phyloP scores from a whole-genome alignment of 225 moss, liverwort and hornwort genomes.

The Climacium dendroides region DNA sequence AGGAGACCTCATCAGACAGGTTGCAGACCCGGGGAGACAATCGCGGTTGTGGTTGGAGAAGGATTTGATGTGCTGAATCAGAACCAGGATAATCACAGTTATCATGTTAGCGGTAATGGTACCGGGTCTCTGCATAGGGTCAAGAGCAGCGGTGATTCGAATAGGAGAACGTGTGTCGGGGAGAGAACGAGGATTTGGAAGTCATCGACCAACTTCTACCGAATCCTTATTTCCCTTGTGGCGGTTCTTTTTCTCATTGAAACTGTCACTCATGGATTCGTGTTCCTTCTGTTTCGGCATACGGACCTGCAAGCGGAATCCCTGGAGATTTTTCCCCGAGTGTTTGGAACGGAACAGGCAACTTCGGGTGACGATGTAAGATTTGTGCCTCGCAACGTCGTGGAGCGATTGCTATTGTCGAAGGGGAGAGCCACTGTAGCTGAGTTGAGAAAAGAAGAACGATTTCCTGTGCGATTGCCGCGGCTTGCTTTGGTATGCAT shows the following conservation, averaged over 20 bases:
- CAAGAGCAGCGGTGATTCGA: background rate
- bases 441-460: constrained; percentile 31
- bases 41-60: background rate
- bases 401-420: constrained; percentile 36
- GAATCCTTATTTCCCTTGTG: constrained; percentile 15
- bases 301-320: constrained; percentile 29
- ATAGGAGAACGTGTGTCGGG: constrained; percentile 1
- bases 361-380: background rate
- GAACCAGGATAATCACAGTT: background rate
- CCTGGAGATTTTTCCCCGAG: constrained; percentile 20
- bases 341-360: background rate
- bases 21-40: background rate
- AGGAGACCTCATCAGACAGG: constrained; percentile 13
- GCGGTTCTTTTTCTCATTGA: constrained; percentile 2
- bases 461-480: constrained; percentile 29
- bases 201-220: constrained; percentile 1
- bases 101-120: background rate
- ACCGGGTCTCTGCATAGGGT: background rate
- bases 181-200: constrained; percentile 17
- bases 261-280: constrained; percentile 17
- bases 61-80: background rate
- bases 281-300: constrained; percentile 19
- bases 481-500: constrained; percentile 41
- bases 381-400: constrained; percentile 25
- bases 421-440: constrained; percentile 36